Conservation (phyloP, 768 basidiomycete genomes). For the Mycena metata region DNA sequence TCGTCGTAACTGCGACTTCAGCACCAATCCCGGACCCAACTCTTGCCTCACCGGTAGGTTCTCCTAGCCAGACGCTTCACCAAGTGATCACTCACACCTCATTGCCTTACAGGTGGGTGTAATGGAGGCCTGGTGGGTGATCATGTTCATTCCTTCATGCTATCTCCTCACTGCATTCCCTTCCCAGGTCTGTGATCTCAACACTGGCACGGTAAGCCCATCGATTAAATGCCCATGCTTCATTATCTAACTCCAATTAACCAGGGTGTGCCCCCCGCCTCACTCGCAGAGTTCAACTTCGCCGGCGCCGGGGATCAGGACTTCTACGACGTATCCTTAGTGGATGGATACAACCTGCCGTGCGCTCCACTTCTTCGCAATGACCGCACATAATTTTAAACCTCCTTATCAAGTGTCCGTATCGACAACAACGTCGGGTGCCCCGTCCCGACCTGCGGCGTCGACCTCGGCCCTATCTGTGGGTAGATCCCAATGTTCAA, state of each 20-base stretch:
- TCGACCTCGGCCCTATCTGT: slow-evolving; percentile 35
- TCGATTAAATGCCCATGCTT: no score
- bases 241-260: no score
- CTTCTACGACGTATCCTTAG: slow-evolving; percentile 54
- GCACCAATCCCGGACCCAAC: slow-evolving; percentile 62
- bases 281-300: slow-evolving; percentile 79
- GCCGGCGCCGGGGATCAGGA: slow-evolving; percentile 56
- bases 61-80: no score
- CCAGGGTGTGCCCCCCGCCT: slow-evolving; percentile 62
- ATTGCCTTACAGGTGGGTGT: no score
- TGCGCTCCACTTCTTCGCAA: slow-evolving; percentile 1
- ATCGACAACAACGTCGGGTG: slow-evolving; percentile 31
- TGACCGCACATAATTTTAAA: no score
- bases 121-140: slow-evolving; percentile 78
- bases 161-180: no score
- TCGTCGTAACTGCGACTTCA: slow-evolving; percentile 76
- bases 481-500: no score
- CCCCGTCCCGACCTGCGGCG: slow-evolving; percentile 13
- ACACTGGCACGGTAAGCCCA: neutral
- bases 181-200: slow-evolving; percentile 65
- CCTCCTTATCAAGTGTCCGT: no score
- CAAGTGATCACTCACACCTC: no score
- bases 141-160: no score
- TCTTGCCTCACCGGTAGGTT: slow-evolving; percentile 71
- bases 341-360: slow-evolving; percentile 28